Evolutionary conservation across 768 basidiomycete species (phyloP), one percentile per base, ranked within the genome.

Genomic region (Heimioporus sp.): DNA sequence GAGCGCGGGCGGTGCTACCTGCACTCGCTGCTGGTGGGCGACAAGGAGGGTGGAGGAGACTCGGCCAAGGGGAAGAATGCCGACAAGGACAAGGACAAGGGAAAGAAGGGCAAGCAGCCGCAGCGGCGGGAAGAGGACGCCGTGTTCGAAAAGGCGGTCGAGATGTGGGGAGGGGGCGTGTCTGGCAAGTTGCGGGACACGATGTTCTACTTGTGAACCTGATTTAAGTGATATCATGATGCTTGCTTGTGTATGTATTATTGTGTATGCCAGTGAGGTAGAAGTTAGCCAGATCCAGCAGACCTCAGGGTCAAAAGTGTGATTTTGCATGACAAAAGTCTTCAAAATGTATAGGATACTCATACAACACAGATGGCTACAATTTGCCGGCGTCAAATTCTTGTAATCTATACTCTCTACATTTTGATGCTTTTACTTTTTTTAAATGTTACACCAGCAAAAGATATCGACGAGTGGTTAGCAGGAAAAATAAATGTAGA

Each of bases 171-270:
- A 13, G 64, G 64, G 19, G 87, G 85, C 10, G 83, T 87, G 15
- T 60, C 64, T 1, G 78, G 79, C 2, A 69, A 56, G 13, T 57
- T 90, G 57, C 82, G 76, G 67, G 76, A 86, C 31, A 83, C 81
- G 2, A 90, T 90, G 87, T 90, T 77, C 53, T 90, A 90, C 66
- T 68, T 89, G 35, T 86, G 30, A 43, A 40, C 10, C 3, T n/a
- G 6, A 38, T 35, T 35, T 4, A 6, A 28, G 24, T 28, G 24
- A 28, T 35, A 16, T 35, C 12, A 35, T 12, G 17, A 10, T 38
- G 37, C 37, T 38, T 10, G 37, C n/a, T n/a, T 38, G 16, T 37
- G 13, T 15, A n/a, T 34, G 32, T 34, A 34, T 10, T 13, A 34
- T 34, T 9, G 10, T 34, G 32, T 34, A 34, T 34, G 2, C n/a